Percentiles rank a stretch among this genome's conserved stretches.
These are phyloP conservation scores for Mycena floridula DNA, from an alignment of 768 basidiomycete genomes.

Conservation along the genomic window DNA sequence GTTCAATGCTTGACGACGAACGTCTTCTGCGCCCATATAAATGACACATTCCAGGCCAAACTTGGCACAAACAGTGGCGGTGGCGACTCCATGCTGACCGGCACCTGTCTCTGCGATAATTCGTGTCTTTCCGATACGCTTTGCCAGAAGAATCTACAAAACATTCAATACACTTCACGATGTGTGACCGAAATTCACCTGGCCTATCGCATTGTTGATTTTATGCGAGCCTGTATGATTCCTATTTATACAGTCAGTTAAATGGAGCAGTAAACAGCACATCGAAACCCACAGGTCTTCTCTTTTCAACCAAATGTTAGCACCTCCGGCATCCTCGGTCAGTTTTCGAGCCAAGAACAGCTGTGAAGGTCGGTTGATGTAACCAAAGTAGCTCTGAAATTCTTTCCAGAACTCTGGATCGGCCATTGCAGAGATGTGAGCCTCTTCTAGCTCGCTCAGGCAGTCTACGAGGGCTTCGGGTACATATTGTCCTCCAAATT, in stretches of 20 bases:
- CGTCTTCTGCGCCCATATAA: conserved; percentile 99
- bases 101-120: conserved; percentile 99
- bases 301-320: conserved; percentile 96
- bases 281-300: conserved; percentile 67
- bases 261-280: neutral
- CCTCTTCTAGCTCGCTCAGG: conserved; percentile 83
- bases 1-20: conserved; percentile 91
- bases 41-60: conserved; percentile 94
- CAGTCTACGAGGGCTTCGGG: conserved; percentile 95
- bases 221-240: conserved; percentile 99
- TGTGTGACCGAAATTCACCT: conserved; percentile 41
- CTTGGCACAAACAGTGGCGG: conserved; percentile 95
- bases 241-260: conserved; percentile 28
- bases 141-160: conserved; percentile 83
- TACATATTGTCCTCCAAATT: conserved; percentile 97
- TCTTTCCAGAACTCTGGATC: conserved; percentile 94
- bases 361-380: conserved; percentile 93
- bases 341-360: conserved; percentile 89
- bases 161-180: conserved; percentile 6
- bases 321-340: conserved; percentile 86
- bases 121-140: conserved; percentile 87
- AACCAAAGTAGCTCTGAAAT: conserved; percentile 79
- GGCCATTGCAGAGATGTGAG: conserved; percentile 78
- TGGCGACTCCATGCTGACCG: conserved; percentile 98
- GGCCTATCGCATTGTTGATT: conserved; percentile 98